Conservation (phyloP, 768 basidiomycete genomes). For the Termitomyces sp. region DNA sequence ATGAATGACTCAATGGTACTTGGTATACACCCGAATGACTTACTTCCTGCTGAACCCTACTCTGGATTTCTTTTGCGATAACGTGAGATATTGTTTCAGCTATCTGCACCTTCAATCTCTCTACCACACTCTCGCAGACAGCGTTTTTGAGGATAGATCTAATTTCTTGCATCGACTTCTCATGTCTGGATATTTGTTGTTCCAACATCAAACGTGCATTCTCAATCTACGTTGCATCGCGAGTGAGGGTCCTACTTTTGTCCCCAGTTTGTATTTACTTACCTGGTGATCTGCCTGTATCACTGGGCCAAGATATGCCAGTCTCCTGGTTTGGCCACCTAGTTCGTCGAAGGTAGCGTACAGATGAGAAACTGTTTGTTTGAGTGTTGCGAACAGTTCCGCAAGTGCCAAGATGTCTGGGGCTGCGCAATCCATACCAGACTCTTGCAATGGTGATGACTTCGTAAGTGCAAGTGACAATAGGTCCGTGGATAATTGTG, state of each 20-base stretch:
- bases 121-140: constrained; percentile 40
- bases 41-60: constrained; percentile 42
- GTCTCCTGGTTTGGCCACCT: constrained; percentile 40
- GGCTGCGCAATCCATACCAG: constrained; percentile 7
- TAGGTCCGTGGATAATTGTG: neutral
- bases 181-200: constrained; percentile 36
- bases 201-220: constrained; percentile 34
- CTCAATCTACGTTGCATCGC: constrained; percentile 33
- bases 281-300: constrained; percentile 45
- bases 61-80: constrained; percentile 35
- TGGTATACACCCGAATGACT: constrained; percentile 3
- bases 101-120: constrained; percentile 36
- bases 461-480: neutral
- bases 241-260: constrained; percentile 8
- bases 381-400: constrained; percentile 45
- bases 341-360: constrained; percentile 42
- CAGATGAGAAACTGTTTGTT: constrained; percentile 36
- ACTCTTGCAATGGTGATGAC: neutral
- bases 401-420: constrained; percentile 41
- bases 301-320: constrained; percentile 42
- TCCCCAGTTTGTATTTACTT: constrained; percentile 8
- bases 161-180: constrained; percentile 33
- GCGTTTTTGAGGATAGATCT: constrained; percentile 31
- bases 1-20: neutral
- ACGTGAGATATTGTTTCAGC: constrained; percentile 30